phyloP scores from a whole-genome alignment of 2,329 filamentous ascomycete genomes.

The Leptographium radiaticola region DNA sequence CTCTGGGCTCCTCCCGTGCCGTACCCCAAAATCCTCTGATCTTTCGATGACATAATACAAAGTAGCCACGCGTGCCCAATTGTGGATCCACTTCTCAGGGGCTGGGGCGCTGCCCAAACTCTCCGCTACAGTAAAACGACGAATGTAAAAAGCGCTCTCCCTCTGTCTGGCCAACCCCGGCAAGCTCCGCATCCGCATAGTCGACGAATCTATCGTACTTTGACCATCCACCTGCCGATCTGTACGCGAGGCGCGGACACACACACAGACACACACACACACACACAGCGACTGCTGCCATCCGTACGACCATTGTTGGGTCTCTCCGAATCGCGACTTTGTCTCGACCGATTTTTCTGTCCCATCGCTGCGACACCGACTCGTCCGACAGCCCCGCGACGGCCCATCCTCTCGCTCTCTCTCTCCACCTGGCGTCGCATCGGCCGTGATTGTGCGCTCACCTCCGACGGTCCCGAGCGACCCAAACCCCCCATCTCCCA shows the following conservation, averaged over 20 bases:
- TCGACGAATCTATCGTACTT: neutral
- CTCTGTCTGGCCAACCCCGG: conserved; percentile 1
- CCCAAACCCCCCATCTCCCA: neutral
- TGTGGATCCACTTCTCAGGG: conserved; percentile 5
- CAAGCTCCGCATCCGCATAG: neutral
- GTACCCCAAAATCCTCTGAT: neutral
- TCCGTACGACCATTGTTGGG: too few species aligned
- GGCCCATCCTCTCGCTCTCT: neutral
- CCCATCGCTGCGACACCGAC: neutral
- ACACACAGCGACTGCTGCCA: too few species aligned
- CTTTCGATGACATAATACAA: neutral
- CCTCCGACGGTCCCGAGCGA: neutral
- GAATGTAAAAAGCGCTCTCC: neutral
- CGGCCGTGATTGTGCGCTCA: neutral
- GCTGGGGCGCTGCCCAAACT: neutral
- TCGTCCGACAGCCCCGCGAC: too few species aligned
- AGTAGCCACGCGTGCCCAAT: neutral
- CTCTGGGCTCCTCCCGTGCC: too few species aligned
- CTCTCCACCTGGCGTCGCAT: neutral
- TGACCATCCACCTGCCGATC: neutral
- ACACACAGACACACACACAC: too few species aligned
- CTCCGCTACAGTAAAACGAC: neutral
- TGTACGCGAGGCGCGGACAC: too few species aligned
- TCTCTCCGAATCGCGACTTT: too few species aligned
- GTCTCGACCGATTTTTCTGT: too few species aligned